Evolutionary conservation across 441 rosid species (phyloP).

Genomic region (Brassica balearica): DNA sequence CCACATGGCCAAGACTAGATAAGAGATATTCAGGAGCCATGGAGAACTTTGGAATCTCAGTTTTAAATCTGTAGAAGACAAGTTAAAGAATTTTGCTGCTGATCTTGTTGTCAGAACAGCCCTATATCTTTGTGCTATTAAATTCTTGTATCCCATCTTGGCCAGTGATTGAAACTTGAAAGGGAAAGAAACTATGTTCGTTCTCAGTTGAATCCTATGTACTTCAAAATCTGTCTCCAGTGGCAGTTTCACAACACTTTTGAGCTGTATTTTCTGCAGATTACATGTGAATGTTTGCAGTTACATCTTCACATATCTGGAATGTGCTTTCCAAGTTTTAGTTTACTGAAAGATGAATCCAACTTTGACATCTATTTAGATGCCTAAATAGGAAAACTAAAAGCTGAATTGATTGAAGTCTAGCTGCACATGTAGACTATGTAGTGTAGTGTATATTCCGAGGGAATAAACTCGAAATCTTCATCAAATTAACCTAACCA

Average conservation of each 20-base stretch:
- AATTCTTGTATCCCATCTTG: conserved; percentile 4
- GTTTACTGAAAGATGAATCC: neutral
- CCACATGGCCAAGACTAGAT: conserved; percentile 4
- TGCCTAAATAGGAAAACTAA: neutral
- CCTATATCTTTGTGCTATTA: neutral
- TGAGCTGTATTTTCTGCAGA: neutral
- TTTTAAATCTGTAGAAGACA: neutral
- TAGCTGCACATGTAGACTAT: conserved; percentile 20
- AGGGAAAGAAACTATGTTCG: neutral
- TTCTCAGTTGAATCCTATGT: neutral
- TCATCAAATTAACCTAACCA: conserved; percentile 28
- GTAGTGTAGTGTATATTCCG: conserved; percentile 7
- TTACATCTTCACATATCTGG: neutral
- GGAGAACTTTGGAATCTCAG: neutral
- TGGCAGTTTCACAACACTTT: neutral
- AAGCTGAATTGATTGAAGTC: conserved; percentile 11
- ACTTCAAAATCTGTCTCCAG: neutral
- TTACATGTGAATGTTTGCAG: neutral
- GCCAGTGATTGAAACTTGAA: neutral
- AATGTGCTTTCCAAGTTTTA: neutral
- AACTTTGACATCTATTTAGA: neutral
- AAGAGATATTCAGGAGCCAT: neutral
- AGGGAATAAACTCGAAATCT: conserved; percentile 19
- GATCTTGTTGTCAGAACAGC: neutral
- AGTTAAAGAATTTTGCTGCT: neutral